Evolutionary conservation across 768 basidiomycete species (phyloP), one percentile per base, ranked within the genome.

Genomic region (Calvatia gigantea): DNA sequence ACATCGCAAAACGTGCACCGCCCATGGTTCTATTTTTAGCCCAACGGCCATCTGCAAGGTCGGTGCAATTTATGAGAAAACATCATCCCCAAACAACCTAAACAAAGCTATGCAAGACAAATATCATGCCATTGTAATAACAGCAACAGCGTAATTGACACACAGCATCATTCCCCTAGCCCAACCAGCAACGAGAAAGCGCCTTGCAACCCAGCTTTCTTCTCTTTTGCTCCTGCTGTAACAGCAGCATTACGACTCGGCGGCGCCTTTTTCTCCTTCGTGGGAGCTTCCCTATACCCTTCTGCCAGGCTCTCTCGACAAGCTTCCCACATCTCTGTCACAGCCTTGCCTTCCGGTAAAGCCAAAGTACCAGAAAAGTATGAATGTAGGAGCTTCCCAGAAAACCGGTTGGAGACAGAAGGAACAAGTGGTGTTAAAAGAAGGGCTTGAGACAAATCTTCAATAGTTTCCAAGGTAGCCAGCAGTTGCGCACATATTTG

Each of bases 401-500:
- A 90, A 53, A 90, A 79, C 0, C 63, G 59, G 43, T 75, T 73
- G 14, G 75, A 74, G 39, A 76, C 71, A 49, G 71, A 72, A 6
- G 81, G 78, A 9, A 83, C 67, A 1, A 68, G 67, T 27, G 79
- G 68, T 3, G 75, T 65, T 43, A 93, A 70, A 7, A 89, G 72
- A 35, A 92, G 69, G 12, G 80, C 75, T 61, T 91, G 82, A 0
- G 81, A 73, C 15, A 93, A 73, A 42, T 82, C 75, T 25, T 80
- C 79, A 41, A 89, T 73, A 31, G 76, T 75, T 56, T 89, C 85
- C 5, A 85, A 61, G 4, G 86, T 78, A 64, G 77, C 75, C 3
- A 83, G 67, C 11, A 80, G 63, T 60, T 93, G 89, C 0, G 88
- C 87, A 48, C 75, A 72, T 14, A 91, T 75, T 61, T 91, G 89